These are phyloP conservation scores for Solanum pimpinellifolium DNA, from an alignment of 257 asterid species.

Conservation along the genomic window DNA sequence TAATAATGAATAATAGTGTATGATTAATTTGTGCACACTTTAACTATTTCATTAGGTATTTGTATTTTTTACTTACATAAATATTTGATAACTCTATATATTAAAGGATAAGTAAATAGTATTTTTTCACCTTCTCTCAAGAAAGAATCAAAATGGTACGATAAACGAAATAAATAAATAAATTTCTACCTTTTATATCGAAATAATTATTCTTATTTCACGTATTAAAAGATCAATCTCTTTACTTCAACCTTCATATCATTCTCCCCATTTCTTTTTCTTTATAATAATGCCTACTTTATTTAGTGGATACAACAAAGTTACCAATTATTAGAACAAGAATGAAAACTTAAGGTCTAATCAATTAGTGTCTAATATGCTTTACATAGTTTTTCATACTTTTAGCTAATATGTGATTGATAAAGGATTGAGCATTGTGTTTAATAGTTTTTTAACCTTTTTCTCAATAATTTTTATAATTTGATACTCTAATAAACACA, in stretches of 20 bases:
- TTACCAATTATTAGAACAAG: not conserved
- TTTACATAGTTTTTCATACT: not conserved
- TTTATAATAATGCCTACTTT: not conserved
- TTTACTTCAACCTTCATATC: not conserved
- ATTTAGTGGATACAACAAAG: not conserved
- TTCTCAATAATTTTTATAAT: not conserved
- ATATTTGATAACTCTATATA: not conserved
- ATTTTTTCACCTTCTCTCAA: not conserved
- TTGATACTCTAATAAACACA: not conserved
- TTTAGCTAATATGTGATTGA: not conserved
- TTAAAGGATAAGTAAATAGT: not conserved
- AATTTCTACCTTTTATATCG: accelerated
- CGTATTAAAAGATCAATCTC: not conserved
- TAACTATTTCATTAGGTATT: not conserved
- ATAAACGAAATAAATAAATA: too few relatives aligned
- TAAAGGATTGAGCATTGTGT: not conserved
- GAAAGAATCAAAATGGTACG: not conserved
- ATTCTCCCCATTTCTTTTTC: not conserved
- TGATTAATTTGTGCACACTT: not conserved
- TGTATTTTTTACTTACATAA: not conserved
- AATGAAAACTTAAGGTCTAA: not conserved
- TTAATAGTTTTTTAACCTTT: not conserved
- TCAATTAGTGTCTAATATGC: not conserved
- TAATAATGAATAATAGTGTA: too few relatives aligned
- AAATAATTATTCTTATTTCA: accelerated